Base-by-base conservation (phyloP, 2,329 filamentous ascomycete genomes). In the Myriosclerotinia scirpicola region DNA sequence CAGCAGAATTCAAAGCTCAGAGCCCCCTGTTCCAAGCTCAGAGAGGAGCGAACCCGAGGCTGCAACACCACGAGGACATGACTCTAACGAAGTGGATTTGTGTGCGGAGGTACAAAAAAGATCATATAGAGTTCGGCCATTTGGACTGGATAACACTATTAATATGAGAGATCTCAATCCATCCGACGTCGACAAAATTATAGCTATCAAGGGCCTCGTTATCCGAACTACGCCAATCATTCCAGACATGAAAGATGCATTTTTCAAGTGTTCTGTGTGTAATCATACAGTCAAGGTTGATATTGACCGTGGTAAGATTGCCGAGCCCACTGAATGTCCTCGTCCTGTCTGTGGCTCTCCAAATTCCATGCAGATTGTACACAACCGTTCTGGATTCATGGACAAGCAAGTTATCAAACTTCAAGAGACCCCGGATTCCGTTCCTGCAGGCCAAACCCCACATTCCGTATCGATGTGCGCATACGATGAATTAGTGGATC, bases 351-450 rank as follows among this genome's bases (percentile, higher is more conserved):
- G 95, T 80, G 84, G 86, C 60, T 88, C 90, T 65, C 90, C 89
- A 76, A 98, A 99, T 80, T 97, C 94, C 1, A 98, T 99, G 94
- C 92, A 97, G 76, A 96, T 99, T 72, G 85, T 98, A 26, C 95
- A 99, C 82, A 99, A 99, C 79, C 89, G 95, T 68, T 98, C 93
- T 72, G 86, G 87, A 11, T 99, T 99, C 75, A 90, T 93, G 65
- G 95, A 99, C 78, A 99, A 99, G 81, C 95, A 99, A 77, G 92
- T 99, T 68, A 97, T 99, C 80, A 99, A 99, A 78, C 83, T 99
- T 52, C 95, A 99, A 79, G 95, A 99, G 79, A 99, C 95, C 0
- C 95, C 95, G 0, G 95, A 99, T 78, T 92, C 88, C 48, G 90
- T 99, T 22, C 95, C 95, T 59, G 90, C 97, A 71, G 95, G 95